Evolutionary conservation across 2,329 filamentous ascomycete species (phyloP), one percentile per base, ranked within the genome.

Genomic region (Cucurbitaria berberidis): DNA sequence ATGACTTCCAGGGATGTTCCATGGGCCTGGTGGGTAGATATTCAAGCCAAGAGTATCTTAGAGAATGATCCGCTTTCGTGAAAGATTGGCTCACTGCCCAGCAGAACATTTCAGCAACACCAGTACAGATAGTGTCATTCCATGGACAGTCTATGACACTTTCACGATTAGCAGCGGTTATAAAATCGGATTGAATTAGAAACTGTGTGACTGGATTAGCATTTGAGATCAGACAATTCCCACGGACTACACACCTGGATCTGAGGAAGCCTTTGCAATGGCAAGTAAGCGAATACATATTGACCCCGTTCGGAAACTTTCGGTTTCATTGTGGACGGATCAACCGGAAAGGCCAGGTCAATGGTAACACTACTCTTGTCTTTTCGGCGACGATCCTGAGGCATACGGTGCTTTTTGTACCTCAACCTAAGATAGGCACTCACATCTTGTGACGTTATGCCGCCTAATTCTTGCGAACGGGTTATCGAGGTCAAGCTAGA

Each of bases 141-240:
- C 63, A 70, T 2, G 49, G 8, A 22, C 51, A 58, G n/a, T 67
- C 53, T 9, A 57, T 38, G 8, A 64, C 41, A 32, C 35, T 55
- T 36, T 69, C 64, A 13, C 65, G 62, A 26, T 45, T 68, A 8
- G 63, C 62, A 7, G 58, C 51, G 2, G 64, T 60, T 21, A 66
- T 60, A 38, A 70, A 70, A 35, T 69, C 64, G 10, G 65, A 58
- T 44, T 67, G 63, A n/a, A 70, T 62, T 5, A 67, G 24, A 27
- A 70, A 67, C 66, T 70, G 27, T n/a, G n/a, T 7, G 16, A 10
- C n/a, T 38, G 22, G 1, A 43, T 41, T 51, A 32, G 24, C 8
- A 10, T 38, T 47, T 32, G 24, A 26, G 24, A 26, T 26, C 9
- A 26, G 38, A 1, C 2, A 13, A 29, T 19, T 16, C 10, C 27